Percentiles rank a stretch among this genome's conserved stretches.
These are phyloP conservation scores for Aspergillus ellipticus DNA, from an alignment of 495 filamentous ascomycete species.

Conservation along the genomic window DNA sequence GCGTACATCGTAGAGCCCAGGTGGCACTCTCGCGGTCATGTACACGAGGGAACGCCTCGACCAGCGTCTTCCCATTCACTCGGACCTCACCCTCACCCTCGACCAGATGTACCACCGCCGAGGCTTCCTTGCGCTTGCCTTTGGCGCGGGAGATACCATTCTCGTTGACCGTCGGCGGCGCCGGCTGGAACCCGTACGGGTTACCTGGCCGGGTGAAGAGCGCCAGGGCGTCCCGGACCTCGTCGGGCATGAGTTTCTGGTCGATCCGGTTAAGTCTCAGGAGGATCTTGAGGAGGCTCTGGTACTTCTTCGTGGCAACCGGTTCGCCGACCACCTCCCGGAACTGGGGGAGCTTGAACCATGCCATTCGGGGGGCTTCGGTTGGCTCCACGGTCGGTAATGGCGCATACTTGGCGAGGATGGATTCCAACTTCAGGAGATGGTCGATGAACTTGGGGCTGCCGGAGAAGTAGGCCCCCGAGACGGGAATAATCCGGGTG, in stretches of 20 bases:
- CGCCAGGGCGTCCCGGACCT: conserved; percentile 59
- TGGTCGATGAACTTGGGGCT: conserved; percentile 82
- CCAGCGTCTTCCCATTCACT: conserved; percentile 81
- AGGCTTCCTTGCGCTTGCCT: conserved; percentile 80
- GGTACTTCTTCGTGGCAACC: conserved; percentile 75
- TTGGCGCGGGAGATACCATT: conserved; percentile 71
- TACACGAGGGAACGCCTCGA: conserved; percentile 74
- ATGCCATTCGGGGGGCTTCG: conserved; percentile 73
- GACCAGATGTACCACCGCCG: conserved; percentile 78
- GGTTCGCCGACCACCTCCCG: conserved; percentile 68
- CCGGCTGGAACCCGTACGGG: conserved; percentile 57
- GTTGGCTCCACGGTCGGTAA: conserved; percentile 63
- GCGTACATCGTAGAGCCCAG: conserved; percentile 80
- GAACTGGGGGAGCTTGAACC: conserved; percentile 78
- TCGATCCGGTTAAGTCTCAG: conserved; percentile 83
- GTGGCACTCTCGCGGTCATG: conserved; percentile 94
- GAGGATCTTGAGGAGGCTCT: conserved; percentile 66
- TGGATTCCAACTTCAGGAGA: conserved; percentile 64
- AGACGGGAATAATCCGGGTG: conserved; percentile 75
- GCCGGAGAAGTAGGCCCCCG: conserved; percentile 90
- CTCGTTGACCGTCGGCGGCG: conserved; percentile 59
- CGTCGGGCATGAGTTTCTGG: conserved; percentile 67
- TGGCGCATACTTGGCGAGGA: conserved; percentile 64
- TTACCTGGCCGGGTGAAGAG: conserved; percentile 73
- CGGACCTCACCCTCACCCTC: conserved; percentile 88